phyloP scores from a whole-genome alignment of 768 basidiomycete species.

The Guyanaporus albipodus region DNA sequence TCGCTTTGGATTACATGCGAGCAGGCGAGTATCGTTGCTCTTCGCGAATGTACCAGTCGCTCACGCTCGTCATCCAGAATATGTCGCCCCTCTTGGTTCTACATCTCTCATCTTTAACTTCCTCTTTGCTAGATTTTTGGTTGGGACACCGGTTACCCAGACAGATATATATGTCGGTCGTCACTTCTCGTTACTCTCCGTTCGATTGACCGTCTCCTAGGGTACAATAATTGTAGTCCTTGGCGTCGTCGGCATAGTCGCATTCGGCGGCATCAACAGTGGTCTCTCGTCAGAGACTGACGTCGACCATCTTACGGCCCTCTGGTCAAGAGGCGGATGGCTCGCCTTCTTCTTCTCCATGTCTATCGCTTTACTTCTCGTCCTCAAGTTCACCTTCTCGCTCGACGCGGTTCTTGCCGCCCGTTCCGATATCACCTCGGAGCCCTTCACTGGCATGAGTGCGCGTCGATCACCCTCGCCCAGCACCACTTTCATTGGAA shows the following conservation, averaged over 20 bases:
- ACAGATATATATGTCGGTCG: conserved; percentile 74
- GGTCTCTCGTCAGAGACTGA: conserved; percentile 73
- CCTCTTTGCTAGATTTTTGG: conserved; percentile 85
- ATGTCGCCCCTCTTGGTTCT: conserved; percentile 93
- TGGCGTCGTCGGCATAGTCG: conserved; percentile 85
- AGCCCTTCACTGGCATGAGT: conserved; percentile 46
- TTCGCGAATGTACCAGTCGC: background rate
- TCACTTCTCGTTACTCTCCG: background rate
- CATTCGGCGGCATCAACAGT: conserved; percentile 79
- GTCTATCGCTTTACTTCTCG: conserved; percentile 57
- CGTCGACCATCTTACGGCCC: conserved; percentile 67
- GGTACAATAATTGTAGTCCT: conserved; percentile 80
- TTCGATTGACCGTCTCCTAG: conserved; percentile 33
- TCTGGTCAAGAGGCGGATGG: conserved; percentile 89
- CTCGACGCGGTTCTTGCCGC: conserved; percentile 72
- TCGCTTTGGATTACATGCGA: conserved; percentile 85
- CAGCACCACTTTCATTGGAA: conserved; percentile 29
- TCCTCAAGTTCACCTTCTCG: conserved; percentile 65
- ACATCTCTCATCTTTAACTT: conserved; percentile 96
- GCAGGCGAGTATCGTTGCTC: conserved; percentile 50
- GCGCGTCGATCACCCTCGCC: conserved; percentile 21
- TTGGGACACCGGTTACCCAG: conserved; percentile 79
- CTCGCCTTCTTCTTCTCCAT: conserved; percentile 86
- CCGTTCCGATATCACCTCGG: conserved; percentile 63
- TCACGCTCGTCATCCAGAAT: conserved; percentile 51